Base-by-base conservation (phyloP, 148 eudicot genomes). In the Persicaria tinctoria region DNA sequence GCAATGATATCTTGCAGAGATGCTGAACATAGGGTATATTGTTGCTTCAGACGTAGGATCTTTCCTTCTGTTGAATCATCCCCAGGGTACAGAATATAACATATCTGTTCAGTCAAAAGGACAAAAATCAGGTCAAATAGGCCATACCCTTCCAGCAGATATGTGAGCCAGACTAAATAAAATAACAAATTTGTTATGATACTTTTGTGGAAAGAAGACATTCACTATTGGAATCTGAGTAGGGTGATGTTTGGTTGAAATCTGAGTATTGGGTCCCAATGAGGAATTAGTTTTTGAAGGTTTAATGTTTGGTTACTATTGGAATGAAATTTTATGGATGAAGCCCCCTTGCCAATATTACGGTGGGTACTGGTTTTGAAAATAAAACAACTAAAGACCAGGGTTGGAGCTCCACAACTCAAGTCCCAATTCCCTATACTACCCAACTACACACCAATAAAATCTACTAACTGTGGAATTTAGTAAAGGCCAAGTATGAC, bases 1-100 rank as follows among this genome's bases (percentile, higher is more conserved):
- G 95, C 79, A 76, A 94, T 78, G 48, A 94, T 91, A 86, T 94
- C 98, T 90, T 94, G 98, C 68, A 94, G 87, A 81, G 98, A 94
- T 78, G 97, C 98, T 32, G 98, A 94, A 84, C 98, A 94, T 74
- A 94, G 75, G 64, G 98, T 94, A 75, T 94, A 94, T 53, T 94
- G 98, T 85, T 94, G 98, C 84, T 94, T 94, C 83, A 94, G 79
- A 69, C 98, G 85, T 38, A 94, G 91, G 54, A 78, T 87, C 84
- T 94, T 94, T 76, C 98, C 98, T 73, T 91, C 97, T 74, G 68
- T 41, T 74, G 98, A 83, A 71, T 86, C 98, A 80, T 91, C 98
- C 68, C 98, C 98, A 53, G 98, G 98, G 80, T 94, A 94, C 27
- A 94, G 82, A 44, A 91, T 60, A 79, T 85, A 90, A 75, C 98